Evolutionary conservation across 306 rosid species (phyloP).

Genomic region (Castanea crenata): DNA sequence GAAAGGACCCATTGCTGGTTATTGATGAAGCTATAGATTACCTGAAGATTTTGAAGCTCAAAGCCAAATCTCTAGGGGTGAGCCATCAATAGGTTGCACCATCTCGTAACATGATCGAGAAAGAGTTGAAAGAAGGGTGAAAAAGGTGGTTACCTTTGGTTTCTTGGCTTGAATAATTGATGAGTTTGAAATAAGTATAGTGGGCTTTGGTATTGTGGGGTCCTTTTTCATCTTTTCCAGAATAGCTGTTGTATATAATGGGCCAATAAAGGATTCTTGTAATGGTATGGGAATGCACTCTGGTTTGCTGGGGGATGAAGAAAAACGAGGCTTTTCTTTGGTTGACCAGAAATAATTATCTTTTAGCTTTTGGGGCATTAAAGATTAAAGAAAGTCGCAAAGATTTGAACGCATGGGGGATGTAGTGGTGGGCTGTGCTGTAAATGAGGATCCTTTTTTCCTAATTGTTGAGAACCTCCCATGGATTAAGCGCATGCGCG

Average conservation of each 20-base stretch:
- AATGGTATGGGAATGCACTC: slow-evolving; percentile 32
- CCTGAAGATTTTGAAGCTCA: slow-evolving; percentile 58
- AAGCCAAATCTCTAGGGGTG: slow-evolving; percentile 44
- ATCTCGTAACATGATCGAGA: slow-evolving; percentile 12
- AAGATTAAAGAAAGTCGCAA: slow-evolving; percentile 42
- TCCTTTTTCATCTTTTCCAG: slow-evolving; percentile 25
- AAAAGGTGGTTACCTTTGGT: slow-evolving; percentile 23
- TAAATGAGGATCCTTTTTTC: slow-evolving; percentile 57
- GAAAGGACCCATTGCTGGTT: slow-evolving; percentile 64
- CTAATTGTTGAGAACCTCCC: slow-evolving; percentile 43
- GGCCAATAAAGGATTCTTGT: slow-evolving; percentile 45
- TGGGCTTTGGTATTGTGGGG: slow-evolving; percentile 36
- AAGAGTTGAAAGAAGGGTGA: slow-evolving; percentile 20
- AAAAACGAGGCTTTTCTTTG: slow-evolving; percentile 28
- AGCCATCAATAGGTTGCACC: slow-evolving; percentile 24
- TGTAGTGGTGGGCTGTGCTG: slow-evolving; percentile 72
- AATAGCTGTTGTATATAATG: slow-evolving; percentile 43
- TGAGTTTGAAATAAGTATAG: slow-evolving; percentile 33
- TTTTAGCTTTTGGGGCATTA: slow-evolving; percentile 50
- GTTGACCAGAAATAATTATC: slow-evolving; percentile 48
- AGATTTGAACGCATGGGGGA: slow-evolving; percentile 50
- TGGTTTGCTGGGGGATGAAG: slow-evolving; percentile 32
- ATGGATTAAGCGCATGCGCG: slow-evolving; percentile 80
- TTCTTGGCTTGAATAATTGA: slow-evolving; percentile 42
- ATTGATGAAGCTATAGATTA: slow-evolving; percentile 74